Percentiles rank a stretch among this genome's conserved stretches.
These are phyloP conservation scores for Dalbergia cochinchinensis DNA, from an alignment of 306 rosid genomes.

Conservation along the genomic window DNA sequence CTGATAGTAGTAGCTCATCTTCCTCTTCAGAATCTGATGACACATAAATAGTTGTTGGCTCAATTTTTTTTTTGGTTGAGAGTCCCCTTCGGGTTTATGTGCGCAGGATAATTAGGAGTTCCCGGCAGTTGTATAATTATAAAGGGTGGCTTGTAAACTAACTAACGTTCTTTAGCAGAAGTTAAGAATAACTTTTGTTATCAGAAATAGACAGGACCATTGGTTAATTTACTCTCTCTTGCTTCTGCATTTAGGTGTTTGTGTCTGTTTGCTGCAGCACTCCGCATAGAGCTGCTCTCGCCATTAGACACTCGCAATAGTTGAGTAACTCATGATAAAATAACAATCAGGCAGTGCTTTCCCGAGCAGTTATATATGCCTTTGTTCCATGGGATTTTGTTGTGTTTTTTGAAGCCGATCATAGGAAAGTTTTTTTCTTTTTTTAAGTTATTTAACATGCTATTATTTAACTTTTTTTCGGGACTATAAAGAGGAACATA, in stretches of 20 bases:
- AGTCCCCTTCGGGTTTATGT: not conserved
- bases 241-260: not conserved
- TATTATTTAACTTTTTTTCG: too few species aligned
- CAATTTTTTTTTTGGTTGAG: not conserved
- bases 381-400: too few species aligned
- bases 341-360: too few species aligned
- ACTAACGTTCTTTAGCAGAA: not conserved
- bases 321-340: too few species aligned
- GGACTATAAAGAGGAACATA: too few species aligned
- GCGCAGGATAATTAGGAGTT: slow-evolving; percentile 12
- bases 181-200: not conserved
- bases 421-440: too few species aligned
- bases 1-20: slow-evolving; percentile 54
- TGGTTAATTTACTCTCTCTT: not conserved
- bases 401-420: too few species aligned
- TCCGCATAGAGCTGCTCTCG: too few species aligned
- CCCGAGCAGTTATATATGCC: too few species aligned
- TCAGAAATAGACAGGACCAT: not conserved
- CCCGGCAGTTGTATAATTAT: not conserved
- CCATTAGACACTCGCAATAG: too few species aligned
- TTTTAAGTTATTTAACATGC: too few species aligned
- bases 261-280: not conserved
- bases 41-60: slow-evolving; percentile 7
- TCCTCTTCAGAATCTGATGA: slow-evolving; percentile 60
- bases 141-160: not conserved